phyloP scores from a whole-genome alignment of 2,329 filamentous ascomycete species.

The Zopfia rhizophila region DNA sequence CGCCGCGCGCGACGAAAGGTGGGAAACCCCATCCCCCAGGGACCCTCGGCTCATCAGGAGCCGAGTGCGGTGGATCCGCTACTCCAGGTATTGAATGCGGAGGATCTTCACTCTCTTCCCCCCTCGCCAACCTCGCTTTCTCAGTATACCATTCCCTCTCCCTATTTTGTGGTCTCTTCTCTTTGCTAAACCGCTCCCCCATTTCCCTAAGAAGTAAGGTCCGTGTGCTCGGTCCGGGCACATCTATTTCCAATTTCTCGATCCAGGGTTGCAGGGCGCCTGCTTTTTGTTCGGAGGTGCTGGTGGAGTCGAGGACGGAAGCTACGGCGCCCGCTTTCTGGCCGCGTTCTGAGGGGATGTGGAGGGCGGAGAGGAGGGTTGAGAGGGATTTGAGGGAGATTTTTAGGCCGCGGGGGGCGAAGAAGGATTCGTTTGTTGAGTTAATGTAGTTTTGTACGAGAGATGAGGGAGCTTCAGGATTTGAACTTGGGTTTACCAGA shows the following conservation, averaged over 20 bases:
- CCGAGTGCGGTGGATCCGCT: background rate
- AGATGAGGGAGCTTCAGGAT: slow-evolving; percentile 2
- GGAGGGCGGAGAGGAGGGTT: slow-evolving; percentile 29
- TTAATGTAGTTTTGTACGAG: slow-evolving; percentile 39
- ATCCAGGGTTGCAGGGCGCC: slow-evolving; percentile 42
- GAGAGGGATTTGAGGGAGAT: slow-evolving; percentile 38
- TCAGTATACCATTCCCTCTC: too few relatives aligned
- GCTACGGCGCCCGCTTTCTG: slow-evolving; percentile 32
- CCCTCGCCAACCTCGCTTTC: slow-evolving; percentile 1
- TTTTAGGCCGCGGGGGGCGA: slow-evolving; percentile 40
- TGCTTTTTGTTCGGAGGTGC: slow-evolving; percentile 29
- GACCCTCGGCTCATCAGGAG: slow-evolving; percentile 20
- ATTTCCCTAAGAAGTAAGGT: slow-evolving; percentile 29
- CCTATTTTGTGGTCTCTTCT: background rate
- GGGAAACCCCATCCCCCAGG: slow-evolving; percentile 7
- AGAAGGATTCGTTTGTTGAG: slow-evolving; percentile 44
- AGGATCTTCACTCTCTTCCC: slow-evolving; percentile 29
- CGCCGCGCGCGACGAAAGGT: slow-evolving; percentile 20
- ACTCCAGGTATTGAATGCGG: slow-evolving; percentile 28
- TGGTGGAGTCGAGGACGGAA: slow-evolving; percentile 24
- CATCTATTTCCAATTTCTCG: slow-evolving; percentile 36
- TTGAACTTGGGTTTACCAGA: slow-evolving; percentile 11
- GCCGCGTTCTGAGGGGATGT: slow-evolving; percentile 34
- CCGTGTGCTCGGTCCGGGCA: slow-evolving; percentile 27
- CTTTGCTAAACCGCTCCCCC: slow-evolving; percentile 19